These are phyloP conservation scores for Candida frijolesensis DNA, from an alignment of 1,139 yeast genomes.

Conservation along the genomic window DNA sequence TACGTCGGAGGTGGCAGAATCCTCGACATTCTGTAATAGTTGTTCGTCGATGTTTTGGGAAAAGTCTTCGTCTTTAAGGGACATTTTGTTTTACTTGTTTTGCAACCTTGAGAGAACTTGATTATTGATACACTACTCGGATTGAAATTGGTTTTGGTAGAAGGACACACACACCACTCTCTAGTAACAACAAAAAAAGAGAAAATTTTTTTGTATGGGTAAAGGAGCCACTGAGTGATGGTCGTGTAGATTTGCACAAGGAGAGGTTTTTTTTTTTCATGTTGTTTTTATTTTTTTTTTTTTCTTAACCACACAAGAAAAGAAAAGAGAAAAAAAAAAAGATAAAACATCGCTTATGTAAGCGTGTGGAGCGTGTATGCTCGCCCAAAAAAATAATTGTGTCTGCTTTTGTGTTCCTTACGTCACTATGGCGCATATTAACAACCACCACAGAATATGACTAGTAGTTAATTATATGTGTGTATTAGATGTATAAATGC, in stretches of 20 bases:
- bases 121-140: constrained; percentile 12
- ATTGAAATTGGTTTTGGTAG: constrained; percentile 10
- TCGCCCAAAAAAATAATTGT: background rate
- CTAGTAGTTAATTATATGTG: background rate
- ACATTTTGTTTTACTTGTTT: constrained; percentile 19
- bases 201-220: constrained; percentile 1
- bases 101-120: constrained; percentile 13
- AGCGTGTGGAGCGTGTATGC: background rate
- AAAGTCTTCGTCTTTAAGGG: constrained; percentile 33
- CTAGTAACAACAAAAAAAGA: background rate
- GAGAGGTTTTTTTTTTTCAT: background rate
- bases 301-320: background rate
- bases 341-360: background rate
- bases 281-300: background rate
- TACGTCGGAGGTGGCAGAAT: constrained; percentile 14
- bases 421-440: background rate
- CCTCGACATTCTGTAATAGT: constrained; percentile 34
- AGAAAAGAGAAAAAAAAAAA: background rate
- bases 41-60: constrained; percentile 51
- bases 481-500: background rate
- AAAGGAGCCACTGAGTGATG: background rate
- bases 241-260: constrained; percentile 1
- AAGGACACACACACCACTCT: constrained; percentile 13
- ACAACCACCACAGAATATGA: too few species aligned
- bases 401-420: background rate